Evolutionary conservation across 2,329 filamentous ascomycete genomes (phyloP), one percentile per base, ranked within the genome.

Genomic region (Fonsecaea monophora): DNA sequence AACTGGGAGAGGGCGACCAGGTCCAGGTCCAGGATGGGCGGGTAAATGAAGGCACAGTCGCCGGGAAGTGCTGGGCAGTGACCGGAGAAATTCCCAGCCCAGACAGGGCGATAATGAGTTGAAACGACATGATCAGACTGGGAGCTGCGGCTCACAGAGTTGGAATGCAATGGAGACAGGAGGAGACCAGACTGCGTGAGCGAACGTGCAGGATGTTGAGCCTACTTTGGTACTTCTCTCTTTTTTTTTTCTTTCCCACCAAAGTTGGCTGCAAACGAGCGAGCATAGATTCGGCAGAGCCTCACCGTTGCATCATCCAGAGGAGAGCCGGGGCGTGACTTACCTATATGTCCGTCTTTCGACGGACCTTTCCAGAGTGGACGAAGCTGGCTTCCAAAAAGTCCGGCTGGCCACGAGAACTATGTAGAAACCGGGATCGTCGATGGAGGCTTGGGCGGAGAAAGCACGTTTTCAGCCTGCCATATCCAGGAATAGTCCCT

Each of bases 201-300:
- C 58, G 58, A 61, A 53, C 30, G 42, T 50, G 25, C 45, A 48
- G 32, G 56, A 59, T 30, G 25, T 42, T 21, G n/a, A 45, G 30
- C 56, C 40, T 48, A 48, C 38, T 40, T n/a, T 34, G 56, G 45
- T 30, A 30, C 45, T 50, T 25, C 3, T 13, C 30, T 32, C 30
- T 32, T 5, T 32, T 32, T 32, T 4, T 32, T 50, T 25, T 50
- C 25, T 15, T 48, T 59, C n/a, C 56, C 56, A 59, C 8, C 45
- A 9, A 34, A 38, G 30, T 25, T 18, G 40, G 37, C 38, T 59
- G 30, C 30, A 32, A 32, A 32, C 56, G 18, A 59, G 40, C 30
- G 40, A 48, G 56, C 38, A 21, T 59, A n/a, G 4, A 59, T 21
- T 40, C 40, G 56, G 37, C 56, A 42, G 35, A 59, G 56, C 56